These are phyloP conservation scores for Ophiostoma novo-ulmi DNA, from an alignment of 2,329 filamentous ascomycete genomes.

Conservation along the genomic window DNA sequence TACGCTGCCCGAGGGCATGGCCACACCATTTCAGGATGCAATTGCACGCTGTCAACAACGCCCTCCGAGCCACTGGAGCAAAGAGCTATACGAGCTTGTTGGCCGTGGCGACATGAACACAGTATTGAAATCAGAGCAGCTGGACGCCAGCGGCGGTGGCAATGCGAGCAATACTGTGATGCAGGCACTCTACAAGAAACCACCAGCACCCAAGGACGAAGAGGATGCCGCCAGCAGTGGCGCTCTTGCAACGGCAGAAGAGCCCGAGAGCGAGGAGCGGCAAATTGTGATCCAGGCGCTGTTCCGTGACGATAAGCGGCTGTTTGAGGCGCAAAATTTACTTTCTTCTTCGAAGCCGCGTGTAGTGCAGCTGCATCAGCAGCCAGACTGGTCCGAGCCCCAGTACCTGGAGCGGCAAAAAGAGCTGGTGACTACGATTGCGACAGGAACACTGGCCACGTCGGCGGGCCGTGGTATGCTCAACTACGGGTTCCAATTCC, in stretches of 20 bases:
- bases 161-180: slow-evolving; percentile 12
- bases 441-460: slow-evolving; percentile 80
- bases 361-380: slow-evolving; percentile 67
- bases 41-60: slow-evolving; percentile 79
- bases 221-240: slow-evolving; percentile 35
- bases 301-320: slow-evolving; percentile 84
- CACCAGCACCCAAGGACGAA: slow-evolving; percentile 46
- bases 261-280: slow-evolving; percentile 76
- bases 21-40: slow-evolving; percentile 73
- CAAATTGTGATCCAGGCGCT: slow-evolving; percentile 78
- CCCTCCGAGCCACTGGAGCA: slow-evolving; percentile 72
- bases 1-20: slow-evolving; percentile 78
- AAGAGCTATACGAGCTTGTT: slow-evolving; percentile 66
- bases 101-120: slow-evolving; percentile 75
- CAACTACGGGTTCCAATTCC: slow-evolving; percentile 80
- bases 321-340: slow-evolving; percentile 77
- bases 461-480: slow-evolving; percentile 82
- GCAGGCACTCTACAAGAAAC: slow-evolving; percentile 10
- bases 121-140: slow-evolving; percentile 50
- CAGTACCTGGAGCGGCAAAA: slow-evolving; percentile 90
- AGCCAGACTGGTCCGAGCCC: slow-evolving; percentile 76
- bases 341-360: slow-evolving; percentile 81
- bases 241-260: slow-evolving; percentile 56
- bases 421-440: slow-evolving; percentile 78
- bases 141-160: slow-evolving; percentile 29